phyloP scores from a whole-genome alignment of 805 yeast species.

The Pichia membranifaciens region DNA sequence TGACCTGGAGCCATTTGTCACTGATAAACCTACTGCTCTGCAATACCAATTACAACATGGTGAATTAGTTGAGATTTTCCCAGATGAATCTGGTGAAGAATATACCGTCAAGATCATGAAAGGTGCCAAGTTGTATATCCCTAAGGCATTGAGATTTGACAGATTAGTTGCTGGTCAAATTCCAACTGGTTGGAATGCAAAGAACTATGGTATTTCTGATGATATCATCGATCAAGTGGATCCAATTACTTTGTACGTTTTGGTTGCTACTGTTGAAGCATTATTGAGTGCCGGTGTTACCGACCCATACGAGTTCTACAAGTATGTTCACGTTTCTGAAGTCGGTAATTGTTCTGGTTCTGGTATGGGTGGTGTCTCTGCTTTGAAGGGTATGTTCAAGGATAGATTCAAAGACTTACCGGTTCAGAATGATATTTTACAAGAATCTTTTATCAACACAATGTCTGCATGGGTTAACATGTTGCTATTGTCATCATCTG shows the following conservation, averaged over 20 bases:
- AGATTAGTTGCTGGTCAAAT: conserved; percentile 87
- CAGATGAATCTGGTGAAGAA: conserved; percentile 80
- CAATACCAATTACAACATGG: conserved; percentile 93
- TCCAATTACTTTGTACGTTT: conserved; percentile 85
- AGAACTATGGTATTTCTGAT: conserved; percentile 89
- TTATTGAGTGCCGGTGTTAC: conserved; percentile 90
- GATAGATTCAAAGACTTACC: conserved; percentile 91
- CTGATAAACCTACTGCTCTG: conserved; percentile 91
- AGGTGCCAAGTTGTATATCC: conserved; percentile 88
- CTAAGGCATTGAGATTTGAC: conserved; percentile 75
- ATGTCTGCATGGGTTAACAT: conserved; percentile 99
- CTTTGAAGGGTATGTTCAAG: conserved; percentile 95
- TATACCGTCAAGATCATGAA: conserved; percentile 83
- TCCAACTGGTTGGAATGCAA: conserved; percentile 98
- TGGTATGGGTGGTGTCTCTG: conserved; percentile 99
- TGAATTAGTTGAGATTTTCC: conserved; percentile 82
- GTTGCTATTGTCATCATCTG: conserved; percentile 93
- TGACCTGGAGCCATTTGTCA: conserved; percentile 92
- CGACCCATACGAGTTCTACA: conserved; percentile 97
- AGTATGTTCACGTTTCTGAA: conserved; percentile 96
- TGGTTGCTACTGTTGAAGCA: conserved; percentile 94
- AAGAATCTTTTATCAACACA: conserved; percentile 97
- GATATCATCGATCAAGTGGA: conserved; percentile 93
- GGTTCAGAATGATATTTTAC: conserved; percentile 94
- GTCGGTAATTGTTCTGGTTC: conserved; percentile 99